phyloP scores from a whole-genome alignment of 192 early-diverging fungal genomes.

The Entomortierella lignicola region DNA sequence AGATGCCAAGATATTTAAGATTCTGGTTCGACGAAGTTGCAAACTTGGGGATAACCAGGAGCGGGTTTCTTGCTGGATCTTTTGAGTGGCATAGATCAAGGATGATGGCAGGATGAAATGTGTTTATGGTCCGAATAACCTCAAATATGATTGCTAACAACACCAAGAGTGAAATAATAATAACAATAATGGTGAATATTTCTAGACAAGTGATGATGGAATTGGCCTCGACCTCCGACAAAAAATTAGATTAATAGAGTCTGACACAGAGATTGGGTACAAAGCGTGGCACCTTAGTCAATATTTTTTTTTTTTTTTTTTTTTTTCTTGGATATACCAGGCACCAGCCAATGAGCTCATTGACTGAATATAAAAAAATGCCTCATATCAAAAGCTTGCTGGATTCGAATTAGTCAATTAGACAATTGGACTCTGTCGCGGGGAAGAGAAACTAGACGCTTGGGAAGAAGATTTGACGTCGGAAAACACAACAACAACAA shows the following conservation, averaged over 20 bases:
- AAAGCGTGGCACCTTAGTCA: neutral
- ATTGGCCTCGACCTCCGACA: neutral
- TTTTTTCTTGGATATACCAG: neutral
- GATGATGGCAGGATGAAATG: constrained; percentile 34
- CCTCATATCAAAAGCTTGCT: constrained; percentile 19
- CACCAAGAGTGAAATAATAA: neutral
- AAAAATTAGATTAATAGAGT: neutral
- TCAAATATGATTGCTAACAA: constrained; percentile 37
- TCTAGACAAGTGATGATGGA: too few relatives aligned
- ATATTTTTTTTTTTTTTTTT: too few relatives aligned
- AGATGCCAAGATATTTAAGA: constrained; percentile 62
- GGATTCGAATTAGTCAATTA: constrained; percentile 3
- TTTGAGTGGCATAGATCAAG: constrained; percentile 31
- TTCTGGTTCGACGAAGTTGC: constrained; percentile 60
- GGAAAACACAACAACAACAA: neutral
- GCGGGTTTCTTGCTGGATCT: constrained; percentile 37
- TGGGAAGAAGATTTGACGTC: neutral
- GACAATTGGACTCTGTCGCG: neutral
- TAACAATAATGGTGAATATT: neutral
- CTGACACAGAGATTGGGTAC: too few relatives aligned
- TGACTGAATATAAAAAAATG: constrained; percentile 13
- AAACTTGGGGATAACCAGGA: constrained; percentile 53
- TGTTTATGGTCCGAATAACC: constrained; percentile 36
- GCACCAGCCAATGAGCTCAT: constrained; percentile 23
- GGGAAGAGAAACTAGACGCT: neutral